Conservation (phyloP, 805 yeast species). For the Saccharomycopsis sp. region DNA sequence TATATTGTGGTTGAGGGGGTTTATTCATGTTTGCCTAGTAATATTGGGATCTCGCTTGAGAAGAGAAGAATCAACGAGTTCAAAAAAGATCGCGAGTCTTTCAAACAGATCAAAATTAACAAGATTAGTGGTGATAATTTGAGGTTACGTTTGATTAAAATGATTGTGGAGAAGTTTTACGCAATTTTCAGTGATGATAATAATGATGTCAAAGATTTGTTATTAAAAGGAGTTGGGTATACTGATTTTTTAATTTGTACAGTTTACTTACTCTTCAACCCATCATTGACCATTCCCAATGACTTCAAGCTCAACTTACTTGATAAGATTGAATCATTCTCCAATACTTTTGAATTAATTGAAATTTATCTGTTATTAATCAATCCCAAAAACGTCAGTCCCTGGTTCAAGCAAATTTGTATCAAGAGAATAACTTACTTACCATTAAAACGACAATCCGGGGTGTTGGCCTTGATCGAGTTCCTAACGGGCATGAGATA, state of each 20-base stretch:
- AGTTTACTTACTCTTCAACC: slow-evolving; percentile 32
- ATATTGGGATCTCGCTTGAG: slow-evolving; percentile 54
- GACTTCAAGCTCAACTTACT: slow-evolving; percentile 19
- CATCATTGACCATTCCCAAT: slow-evolving; percentile 18
- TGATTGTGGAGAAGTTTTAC: slow-evolving; percentile 20
- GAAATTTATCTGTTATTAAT: slow-evolving; percentile 49
- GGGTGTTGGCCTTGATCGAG: slow-evolving; percentile 67
- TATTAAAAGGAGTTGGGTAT: slow-evolving; percentile 57
- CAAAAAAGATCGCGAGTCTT: slow-evolving; percentile 22
- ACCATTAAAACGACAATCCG: slow-evolving; percentile 51
- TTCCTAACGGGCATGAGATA: slow-evolving; percentile 70
- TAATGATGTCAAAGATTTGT: slow-evolving; percentile 41
- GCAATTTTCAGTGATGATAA: slow-evolving; percentile 21
- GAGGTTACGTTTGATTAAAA: slow-evolving; percentile 11
- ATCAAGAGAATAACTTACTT: slow-evolving; percentile 40
- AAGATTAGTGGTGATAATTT: neutral
- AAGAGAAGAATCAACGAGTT: slow-evolving; percentile 47
- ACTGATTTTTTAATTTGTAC: slow-evolving; percentile 47
- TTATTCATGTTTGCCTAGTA: slow-evolving; percentile 46
- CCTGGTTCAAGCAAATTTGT: slow-evolving; percentile 36
- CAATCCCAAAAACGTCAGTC: slow-evolving; percentile 28
- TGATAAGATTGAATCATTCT: slow-evolving; percentile 28
- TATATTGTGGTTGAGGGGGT: slow-evolving; percentile 62
- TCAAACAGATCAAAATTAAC: neutral
- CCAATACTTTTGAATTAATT: slow-evolving; percentile 62